These are phyloP conservation scores for Fraxinus ornus DNA, from an alignment of 305 asterid genomes.

Conservation along the genomic window DNA sequence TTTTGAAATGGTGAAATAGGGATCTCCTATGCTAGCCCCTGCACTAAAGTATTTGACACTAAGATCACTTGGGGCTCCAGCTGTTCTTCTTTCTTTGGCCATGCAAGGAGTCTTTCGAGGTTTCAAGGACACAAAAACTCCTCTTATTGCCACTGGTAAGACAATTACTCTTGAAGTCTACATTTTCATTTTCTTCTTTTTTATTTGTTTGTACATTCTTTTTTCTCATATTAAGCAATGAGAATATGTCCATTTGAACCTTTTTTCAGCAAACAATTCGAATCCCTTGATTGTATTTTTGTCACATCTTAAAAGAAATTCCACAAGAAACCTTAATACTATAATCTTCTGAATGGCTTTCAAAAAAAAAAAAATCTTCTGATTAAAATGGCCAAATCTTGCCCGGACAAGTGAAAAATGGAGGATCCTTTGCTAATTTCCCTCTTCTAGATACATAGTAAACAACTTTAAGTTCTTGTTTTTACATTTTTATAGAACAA, in stretches of 20 bases:
- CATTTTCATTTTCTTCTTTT: too few relatives aligned
- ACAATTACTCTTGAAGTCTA: neutral
- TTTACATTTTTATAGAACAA: too few relatives aligned
- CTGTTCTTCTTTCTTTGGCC: slow-evolving; percentile 85
- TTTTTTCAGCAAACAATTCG: neutral
- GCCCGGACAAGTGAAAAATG: neutral
- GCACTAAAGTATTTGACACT: slow-evolving; percentile 65
- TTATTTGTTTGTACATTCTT: neutral
- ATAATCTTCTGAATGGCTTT: neutral
- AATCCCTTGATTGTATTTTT: neutral
- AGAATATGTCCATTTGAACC: neutral
- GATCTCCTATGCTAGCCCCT: slow-evolving; percentile 76
- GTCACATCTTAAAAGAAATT: neutral
- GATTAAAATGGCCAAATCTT: neutral
- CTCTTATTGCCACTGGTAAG: slow-evolving; percentile 80
- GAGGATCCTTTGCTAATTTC: too few relatives aligned
- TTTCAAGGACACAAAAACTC: slow-evolving; percentile 79
- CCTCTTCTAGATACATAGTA: too few relatives aligned
- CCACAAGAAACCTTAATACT: neutral
- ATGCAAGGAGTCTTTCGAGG: slow-evolving; percentile 95
- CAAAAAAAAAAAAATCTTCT: neutral
- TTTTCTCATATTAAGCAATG: neutral
- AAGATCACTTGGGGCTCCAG: slow-evolving; percentile 88
- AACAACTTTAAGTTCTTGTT: too few relatives aligned
- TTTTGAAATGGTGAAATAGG: slow-evolving; percentile 40